A percentile compares a stretch with the other conserved stretches of the same genome.
These are phyloP conservation scores for Erythrobasidium hasegawianum DNA, from an alignment of 1,284 basidiomycete species.

Conservation along the genomic window DNA sequence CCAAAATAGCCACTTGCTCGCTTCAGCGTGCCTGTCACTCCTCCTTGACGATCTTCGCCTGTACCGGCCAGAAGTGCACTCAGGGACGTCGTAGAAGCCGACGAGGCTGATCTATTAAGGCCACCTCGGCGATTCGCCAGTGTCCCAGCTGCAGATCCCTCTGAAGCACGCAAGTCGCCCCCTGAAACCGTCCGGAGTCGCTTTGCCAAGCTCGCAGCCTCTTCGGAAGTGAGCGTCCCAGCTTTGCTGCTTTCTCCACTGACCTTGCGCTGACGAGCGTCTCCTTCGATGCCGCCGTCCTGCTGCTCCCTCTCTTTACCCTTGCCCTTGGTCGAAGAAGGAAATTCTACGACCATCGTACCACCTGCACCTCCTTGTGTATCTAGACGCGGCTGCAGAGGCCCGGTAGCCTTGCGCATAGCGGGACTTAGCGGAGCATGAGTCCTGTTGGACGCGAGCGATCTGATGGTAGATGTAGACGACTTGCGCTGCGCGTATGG, in stretches of 20 bases:
- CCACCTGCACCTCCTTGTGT: background rate
- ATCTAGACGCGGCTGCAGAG: slow-evolving; percentile 25
- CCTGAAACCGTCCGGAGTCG: slow-evolving; percentile 28
- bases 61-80: slow-evolving; percentile 10
- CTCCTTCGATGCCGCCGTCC: background rate
- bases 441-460: slow-evolving; percentile 17
- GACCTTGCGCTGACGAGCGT: background rate
- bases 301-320: slow-evolving; percentile 5
- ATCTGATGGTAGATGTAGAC: slow-evolving; percentile 31
- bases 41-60: slow-evolving; percentile 3
- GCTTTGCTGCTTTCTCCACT: slow-evolving; percentile 6
- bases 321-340: slow-evolving; percentile 4
- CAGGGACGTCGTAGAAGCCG: slow-evolving; percentile 9
- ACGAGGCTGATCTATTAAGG: slow-evolving; percentile 14
- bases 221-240: slow-evolving; percentile 19
- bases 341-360: background rate
- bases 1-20: slow-evolving; percentile 32
- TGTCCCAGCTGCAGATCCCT: slow-evolving; percentile 5
- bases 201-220: slow-evolving; percentile 26
- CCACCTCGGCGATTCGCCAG: background rate
- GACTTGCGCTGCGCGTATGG: slow-evolving; percentile 18
- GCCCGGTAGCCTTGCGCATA: slow-evolving; percentile 11
- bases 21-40: slow-evolving; percentile 23
- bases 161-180: slow-evolving; percentile 9
- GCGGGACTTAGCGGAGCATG: slow-evolving; percentile 17